Base-by-base conservation (phyloP, 2,329 filamentous ascomycete species). In the Fusarium tuaranense region DNA sequence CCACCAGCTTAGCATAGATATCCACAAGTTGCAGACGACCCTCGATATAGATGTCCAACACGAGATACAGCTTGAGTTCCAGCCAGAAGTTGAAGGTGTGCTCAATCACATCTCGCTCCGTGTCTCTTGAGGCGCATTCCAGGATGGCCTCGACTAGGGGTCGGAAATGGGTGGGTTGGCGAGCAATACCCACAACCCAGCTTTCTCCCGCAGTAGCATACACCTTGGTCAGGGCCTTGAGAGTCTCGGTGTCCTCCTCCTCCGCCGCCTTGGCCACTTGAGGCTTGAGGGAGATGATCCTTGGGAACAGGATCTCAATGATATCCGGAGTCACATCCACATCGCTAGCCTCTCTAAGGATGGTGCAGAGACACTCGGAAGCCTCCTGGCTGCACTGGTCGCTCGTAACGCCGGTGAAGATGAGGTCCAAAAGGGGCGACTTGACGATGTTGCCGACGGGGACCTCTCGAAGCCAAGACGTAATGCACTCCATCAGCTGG, bases 1-100 rank as follows among this genome's bases (percentile, higher is more conserved):
- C 96, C 69, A 99, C 95, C 44, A 99, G 88, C 80, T 93, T 93
- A 2, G 95, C 94, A 83, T 95, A 99, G 57, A 98, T 86, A 75
- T 97, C 94, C 39, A 94, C 88, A 65, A 95, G 90, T 78, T 93
- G 89, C 73, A 95, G 83, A 62, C 95, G 91, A 46, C 95, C 93
- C 78, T 95, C 90, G 62, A 94, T 93, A 81, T 98, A 99, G 76
- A 93, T 93, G 39, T 98, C 96, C 63, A 99, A 84, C 2, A 95
- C 95, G 58, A 99, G 88, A 81, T 97, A 98, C 82, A 98, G 95
- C 87, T 99, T 99, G 57, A 99, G 89, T 81, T 99, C 97, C 81
- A 97, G 98, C 97, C 97, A 99, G 85, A 99, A 98, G 76, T 91
- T 92, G 84, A 99, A 99, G 0, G 97, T 99, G 79, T 97, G 92